These are phyloP conservation scores for Aegilops sharonensis DNA, from an alignment of 176 grass and related monocot species.

Conservation along the genomic window DNA sequence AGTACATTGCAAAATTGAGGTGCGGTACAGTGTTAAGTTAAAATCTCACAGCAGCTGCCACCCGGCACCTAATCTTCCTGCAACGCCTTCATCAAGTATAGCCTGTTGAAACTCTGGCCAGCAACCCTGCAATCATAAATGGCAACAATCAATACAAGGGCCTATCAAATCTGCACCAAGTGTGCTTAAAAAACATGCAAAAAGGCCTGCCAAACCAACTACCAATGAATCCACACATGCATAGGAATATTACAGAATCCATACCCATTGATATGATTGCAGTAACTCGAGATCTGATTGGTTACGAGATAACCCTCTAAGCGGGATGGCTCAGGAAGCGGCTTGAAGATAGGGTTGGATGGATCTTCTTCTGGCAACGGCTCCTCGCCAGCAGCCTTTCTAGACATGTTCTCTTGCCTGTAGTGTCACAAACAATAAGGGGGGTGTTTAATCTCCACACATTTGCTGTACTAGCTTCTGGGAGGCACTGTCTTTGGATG, in stretches of 20 bases:
- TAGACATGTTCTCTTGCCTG: conserved; percentile 83
- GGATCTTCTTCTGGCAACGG: conserved; percentile 96
- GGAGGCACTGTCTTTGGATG: background rate
- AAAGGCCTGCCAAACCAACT: background rate
- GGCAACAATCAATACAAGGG: background rate
- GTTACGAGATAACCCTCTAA: conserved; percentile 94
- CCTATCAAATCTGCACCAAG: background rate
- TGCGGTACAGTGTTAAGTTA: conserved; percentile 12
- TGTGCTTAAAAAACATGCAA: background rate
- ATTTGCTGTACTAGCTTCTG: background rate
- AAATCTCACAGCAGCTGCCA: conserved; percentile 19
- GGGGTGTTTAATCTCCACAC: background rate
- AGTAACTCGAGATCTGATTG: conserved; percentile 97
- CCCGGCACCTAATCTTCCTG: conserved; percentile 60
- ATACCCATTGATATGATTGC: conserved; percentile 97
- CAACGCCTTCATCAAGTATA: conserved; percentile 87
- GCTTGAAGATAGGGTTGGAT: conserved; percentile 86
- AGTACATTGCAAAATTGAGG: conserved; percentile 35
- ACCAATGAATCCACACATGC: background rate
- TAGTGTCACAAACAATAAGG: conserved; percentile 5
- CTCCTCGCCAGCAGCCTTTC: conserved; percentile 91
- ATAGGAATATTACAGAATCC: background rate
- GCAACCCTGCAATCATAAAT: conserved; percentile 52
- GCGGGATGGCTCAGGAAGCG: conserved; percentile 89
- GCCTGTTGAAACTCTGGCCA: conserved; percentile 79